Base-by-base conservation (phyloP, 495 filamentous ascomycete species). In the Terfezia claveryi region DNA sequence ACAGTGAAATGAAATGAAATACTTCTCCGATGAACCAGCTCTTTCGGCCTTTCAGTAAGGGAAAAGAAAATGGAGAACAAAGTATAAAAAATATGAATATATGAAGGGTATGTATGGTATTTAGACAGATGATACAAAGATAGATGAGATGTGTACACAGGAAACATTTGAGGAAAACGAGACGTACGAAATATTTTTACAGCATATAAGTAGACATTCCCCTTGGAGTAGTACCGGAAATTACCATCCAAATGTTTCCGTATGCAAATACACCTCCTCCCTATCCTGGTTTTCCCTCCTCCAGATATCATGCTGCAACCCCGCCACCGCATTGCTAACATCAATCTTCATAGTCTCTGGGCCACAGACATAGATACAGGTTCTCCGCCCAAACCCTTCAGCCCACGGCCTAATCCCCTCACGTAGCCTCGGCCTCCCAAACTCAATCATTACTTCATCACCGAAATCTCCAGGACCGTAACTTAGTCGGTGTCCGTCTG, bases 211-310 rank as follows among this genome's bases (percentile, higher is more conserved):
- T 46, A 20, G 14, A 4, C 41, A 46, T 46, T 46, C 41, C 1
- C 8, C 17, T 46, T 46, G 12, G 14, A 46, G 12, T 6, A 14
- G 1, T 4, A 2, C 17, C 41, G 41, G 17, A 4, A 8, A 52
- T 49, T 63, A 66, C 63, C 63, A 66, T 27, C 63, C 63, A 49
- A 66, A 66, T 1, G 63, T 94, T 74, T 96, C 89, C 10, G 87
- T 82, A 73, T 95, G 89, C 67, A 96, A 67, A 66, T 87, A 94
- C 56, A 96, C 81, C 76, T 96, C 89, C 64, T 94, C 89, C 49
- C 80, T 77, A 53, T 74, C 74, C 54, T 38, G 14, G 7, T 54
- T 36, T 16, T 79, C 75, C 59, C 83, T 80, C 2, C 73, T 75
- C 82, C 84, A 83, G 37, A 96, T 87, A 67, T 80, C 76, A 38